Percentiles rank a stretch among this genome's conserved stretches.
These are phyloP conservation scores for Coemansia sp. DNA, from an alignment of 371 early-diverging fungal species.

Conservation along the genomic window DNA sequence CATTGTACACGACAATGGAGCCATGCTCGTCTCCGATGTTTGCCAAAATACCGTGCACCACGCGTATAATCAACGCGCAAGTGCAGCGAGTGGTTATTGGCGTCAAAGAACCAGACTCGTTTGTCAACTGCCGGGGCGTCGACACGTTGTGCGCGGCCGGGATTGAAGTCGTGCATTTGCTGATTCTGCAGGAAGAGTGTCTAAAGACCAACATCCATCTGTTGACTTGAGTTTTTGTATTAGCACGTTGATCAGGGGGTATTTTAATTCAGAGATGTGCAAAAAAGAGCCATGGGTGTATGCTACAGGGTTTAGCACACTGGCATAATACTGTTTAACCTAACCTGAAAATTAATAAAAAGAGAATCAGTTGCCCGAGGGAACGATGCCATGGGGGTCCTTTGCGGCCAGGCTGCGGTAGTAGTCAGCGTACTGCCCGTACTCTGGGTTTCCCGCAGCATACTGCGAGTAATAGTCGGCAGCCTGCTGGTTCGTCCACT, in stretches of 20 bases:
- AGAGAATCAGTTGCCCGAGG: constrained; percentile 18
- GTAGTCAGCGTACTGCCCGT: constrained; percentile 53
- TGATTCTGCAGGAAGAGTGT: constrained; percentile 69
- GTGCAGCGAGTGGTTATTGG: constrained; percentile 82
- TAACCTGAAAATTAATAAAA: background rate
- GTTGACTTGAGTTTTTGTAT: constrained; percentile 16
- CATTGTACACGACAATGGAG: constrained; percentile 53
- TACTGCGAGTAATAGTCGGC: constrained; percentile 53
- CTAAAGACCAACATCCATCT: constrained; percentile 71
- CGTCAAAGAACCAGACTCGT: constrained; percentile 81
- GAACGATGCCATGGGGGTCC: constrained; percentile 51
- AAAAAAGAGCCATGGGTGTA: too few species aligned
- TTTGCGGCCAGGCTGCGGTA: constrained; percentile 51
- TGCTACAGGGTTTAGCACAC: too few species aligned
- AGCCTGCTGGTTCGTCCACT: constrained; percentile 51
- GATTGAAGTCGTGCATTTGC: constrained; percentile 64
- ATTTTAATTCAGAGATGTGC: too few species aligned
- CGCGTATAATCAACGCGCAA: constrained; percentile 61
- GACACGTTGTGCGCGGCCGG: constrained; percentile 60
- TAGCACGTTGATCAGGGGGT: background rate
- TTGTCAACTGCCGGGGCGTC: constrained; percentile 74
- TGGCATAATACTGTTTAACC: background rate
- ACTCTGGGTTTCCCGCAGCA: constrained; percentile 50
- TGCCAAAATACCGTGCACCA: constrained; percentile 44
- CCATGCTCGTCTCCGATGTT: constrained; percentile 45